A percentile compares a stretch with the other conserved stretches of the same genome.
Evolutionary conservation across 139 green algal species (phyloP).

Genomic region (Micromonas pusilla): DNA sequence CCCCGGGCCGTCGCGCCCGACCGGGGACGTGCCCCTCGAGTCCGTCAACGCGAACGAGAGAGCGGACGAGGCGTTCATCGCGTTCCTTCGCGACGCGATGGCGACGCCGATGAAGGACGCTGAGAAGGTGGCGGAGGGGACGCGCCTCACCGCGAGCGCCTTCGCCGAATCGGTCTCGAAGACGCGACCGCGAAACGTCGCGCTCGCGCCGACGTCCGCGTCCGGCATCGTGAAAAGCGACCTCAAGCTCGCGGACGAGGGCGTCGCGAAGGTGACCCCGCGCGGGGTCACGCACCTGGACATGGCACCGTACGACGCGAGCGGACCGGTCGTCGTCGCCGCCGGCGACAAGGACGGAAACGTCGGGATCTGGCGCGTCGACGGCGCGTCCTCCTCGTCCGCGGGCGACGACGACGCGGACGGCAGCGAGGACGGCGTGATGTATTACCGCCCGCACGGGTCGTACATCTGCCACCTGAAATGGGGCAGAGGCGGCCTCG

Average conservation of each 20-base stretch:
- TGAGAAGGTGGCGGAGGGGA: too few relatives aligned
- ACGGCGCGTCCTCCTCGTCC: neutral
- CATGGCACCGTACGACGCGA: neutral
- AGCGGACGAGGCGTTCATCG: neutral
- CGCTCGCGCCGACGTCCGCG: neutral
- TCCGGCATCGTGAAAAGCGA: neutral
- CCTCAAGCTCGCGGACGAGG: neutral
- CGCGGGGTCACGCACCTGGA: constrained; percentile 17
- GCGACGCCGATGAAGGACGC: too few relatives aligned
- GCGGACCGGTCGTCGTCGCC: neutral
- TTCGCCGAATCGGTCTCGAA: too few relatives aligned
- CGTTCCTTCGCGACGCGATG: neutral
- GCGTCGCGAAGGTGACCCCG: constrained; percentile 3
- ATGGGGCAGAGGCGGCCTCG: constrained; percentile 6
- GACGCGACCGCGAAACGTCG: too few relatives aligned
- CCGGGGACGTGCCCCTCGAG: neutral
- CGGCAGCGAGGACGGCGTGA: constrained; percentile 15
- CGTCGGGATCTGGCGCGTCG: constrained; percentile 20
- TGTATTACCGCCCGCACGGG: constrained; percentile 22
- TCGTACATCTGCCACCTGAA: constrained; percentile 19
- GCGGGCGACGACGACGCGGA: constrained; percentile 16
- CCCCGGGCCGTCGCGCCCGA: neutral
- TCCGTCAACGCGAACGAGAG: neutral
- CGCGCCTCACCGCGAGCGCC: too few relatives aligned
- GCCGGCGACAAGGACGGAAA: constrained; percentile 19